Base-by-base conservation (phyloP, 108 stramenopile genomes). In the Nitzschia sp. region DNA sequence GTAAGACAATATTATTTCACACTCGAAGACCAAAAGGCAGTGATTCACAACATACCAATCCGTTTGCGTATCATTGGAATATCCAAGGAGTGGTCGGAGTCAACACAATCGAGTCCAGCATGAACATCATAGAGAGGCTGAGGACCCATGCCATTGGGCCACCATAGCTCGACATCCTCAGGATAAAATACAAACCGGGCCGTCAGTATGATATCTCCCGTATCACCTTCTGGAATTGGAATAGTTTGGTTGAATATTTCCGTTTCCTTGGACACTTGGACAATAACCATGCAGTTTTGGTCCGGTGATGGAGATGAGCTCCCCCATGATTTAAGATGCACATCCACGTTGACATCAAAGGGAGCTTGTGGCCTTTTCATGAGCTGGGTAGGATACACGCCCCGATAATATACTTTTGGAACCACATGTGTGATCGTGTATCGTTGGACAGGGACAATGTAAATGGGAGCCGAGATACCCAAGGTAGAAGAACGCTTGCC, bases 111-210 rank as follows among this genome's bases (percentile, higher is more conserved):
- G 48, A 73, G 50, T 40, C 25, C 51, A 7, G 76, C 71, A 21
- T 48, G 26, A 11, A 76, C 29, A 34, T 71, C 48, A 46, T 80
- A 80, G 20, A 80, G 50, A 14, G 52, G 75, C 21, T 75, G 80
- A 10, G 58, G 34, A 53, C 80, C 80, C 70, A 72, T 57, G 11
- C 80, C 80, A 48, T 72, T 70, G 14, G 81, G 81, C 81, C 81
- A 82, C 81, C 81, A 82, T 29, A 82, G 51, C 22, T 78, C 55
- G 12, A 82, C 53, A 25, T 41, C 10, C 15, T 75, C 50, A 10
- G 44, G 60, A 7, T 14, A n/a, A 17, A 52, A 69, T 1, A 29
- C 50, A n/a, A 77, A 15, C 10, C 29, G 46, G 0, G 60, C 34
- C 6, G 63, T 76, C 10, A 70, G 6, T 26, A 66, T 37, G 8